Evolutionary conservation across 805 yeast species (phyloP).

Genomic region (Yamadazyma philogaea): DNA sequence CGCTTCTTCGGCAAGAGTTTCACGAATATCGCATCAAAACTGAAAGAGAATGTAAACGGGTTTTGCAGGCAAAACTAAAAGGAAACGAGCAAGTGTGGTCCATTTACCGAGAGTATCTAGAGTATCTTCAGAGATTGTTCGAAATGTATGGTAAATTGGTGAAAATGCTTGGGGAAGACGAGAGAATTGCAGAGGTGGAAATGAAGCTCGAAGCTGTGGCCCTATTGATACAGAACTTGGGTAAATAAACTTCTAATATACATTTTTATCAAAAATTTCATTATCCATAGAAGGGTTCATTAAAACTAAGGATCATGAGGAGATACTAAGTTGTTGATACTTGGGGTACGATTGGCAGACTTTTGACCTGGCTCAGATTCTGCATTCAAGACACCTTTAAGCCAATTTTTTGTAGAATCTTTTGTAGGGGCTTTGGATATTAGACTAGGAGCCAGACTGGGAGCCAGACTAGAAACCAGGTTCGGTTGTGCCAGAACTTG

Average conservation of each 20-base stretch:
- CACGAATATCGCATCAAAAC: background rate
- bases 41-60: constrained; percentile 4
- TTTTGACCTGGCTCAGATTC: constrained; percentile 9
- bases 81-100: constrained; percentile 9
- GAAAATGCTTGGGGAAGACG: constrained; percentile 8
- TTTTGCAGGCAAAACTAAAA: constrained; percentile 11
- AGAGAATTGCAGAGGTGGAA: constrained; percentile 12
- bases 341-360: constrained; percentile 22
- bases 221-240: constrained; percentile 6
- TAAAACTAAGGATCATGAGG: constrained; percentile 15
- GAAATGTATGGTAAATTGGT: constrained; percentile 11
- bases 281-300: background rate
- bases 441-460: constrained; percentile 2
- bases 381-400: constrained; percentile 28
- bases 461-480: background rate
- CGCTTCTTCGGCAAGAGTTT: constrained; percentile 24
- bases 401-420: constrained; percentile 22
- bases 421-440: constrained; percentile 7
- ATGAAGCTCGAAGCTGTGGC: constrained; percentile 14
- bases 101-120: constrained; percentile 9
- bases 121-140: constrained; percentile 10
- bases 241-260: constrained; percentile 5
- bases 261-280: constrained; percentile 12
- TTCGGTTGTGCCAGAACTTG: background rate
- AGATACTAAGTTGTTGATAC: constrained; percentile 30